Percentiles rank a stretch among this genome's conserved stretches.
These are phyloP conservation scores for Medicago ruthenica DNA, from an alignment of 306 rosid species.

Conservation along the genomic window DNA sequence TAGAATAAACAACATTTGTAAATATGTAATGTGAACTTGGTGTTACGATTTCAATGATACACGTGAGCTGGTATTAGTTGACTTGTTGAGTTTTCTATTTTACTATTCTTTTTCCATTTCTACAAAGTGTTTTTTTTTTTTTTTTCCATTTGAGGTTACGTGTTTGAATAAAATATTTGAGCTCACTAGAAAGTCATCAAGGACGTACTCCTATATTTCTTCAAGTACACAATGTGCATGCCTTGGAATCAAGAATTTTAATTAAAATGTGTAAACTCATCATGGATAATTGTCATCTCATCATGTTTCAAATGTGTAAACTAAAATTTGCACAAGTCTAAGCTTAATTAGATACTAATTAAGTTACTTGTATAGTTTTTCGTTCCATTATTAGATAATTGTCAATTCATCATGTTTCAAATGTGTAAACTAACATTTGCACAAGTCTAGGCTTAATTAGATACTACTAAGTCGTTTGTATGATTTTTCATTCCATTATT, in stretches of 20 bases:
- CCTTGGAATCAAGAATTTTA: conserved; percentile 13
- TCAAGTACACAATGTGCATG: conserved; percentile 33
- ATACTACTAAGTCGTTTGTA: no score
- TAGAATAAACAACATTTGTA: neutral
- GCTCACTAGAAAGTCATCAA: conserved; percentile 41
- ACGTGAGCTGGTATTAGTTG: conserved; percentile 41
- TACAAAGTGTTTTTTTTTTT: conserved; percentile 4
- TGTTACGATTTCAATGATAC: neutral
- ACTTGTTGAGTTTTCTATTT: conserved; percentile 24
- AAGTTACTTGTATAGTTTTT: no score
- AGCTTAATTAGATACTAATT: no score
- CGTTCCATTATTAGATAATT: no score
- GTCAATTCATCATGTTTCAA: no score
- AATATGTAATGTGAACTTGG: conserved; percentile 6
- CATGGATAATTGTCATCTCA: no score
- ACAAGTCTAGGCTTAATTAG: no score
- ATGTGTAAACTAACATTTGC: no score
- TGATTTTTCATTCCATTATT: no score
- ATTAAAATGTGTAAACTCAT: no score
- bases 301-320: no score
- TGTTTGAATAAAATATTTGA: conserved; percentile 31
- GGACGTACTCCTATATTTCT: conserved; percentile 15
- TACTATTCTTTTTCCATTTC: neutral
- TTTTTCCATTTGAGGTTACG: conserved; percentile 27
- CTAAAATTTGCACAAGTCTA: no score